phyloP scores from a whole-genome alignment of 805 yeast genomes.

The Teunomyces stri region DNA sequence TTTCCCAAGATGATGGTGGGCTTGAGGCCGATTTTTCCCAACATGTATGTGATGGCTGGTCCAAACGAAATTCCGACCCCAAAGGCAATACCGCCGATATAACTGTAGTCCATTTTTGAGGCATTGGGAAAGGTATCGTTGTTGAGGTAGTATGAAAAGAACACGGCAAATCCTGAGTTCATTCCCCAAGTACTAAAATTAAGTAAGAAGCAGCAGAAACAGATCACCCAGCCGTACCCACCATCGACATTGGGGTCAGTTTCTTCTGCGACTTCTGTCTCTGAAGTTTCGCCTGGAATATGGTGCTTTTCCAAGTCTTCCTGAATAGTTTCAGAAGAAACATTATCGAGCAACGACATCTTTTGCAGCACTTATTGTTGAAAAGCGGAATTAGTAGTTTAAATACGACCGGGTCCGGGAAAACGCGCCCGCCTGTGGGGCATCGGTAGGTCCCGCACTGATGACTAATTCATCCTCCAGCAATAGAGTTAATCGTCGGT shows the following conservation, averaged over 20 bases:
- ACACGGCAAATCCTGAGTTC: constrained; percentile 24
- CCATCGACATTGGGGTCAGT: constrained; percentile 14
- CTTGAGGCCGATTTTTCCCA: constrained; percentile 17
- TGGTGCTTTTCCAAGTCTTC: background rate
- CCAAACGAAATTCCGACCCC: constrained; percentile 20
- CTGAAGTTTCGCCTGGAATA: background rate
- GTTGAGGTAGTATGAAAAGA: constrained; percentile 19
- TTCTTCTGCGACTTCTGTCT: background rate
- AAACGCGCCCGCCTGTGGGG: background rate
- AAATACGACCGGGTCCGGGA: background rate
- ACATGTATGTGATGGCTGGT: constrained; percentile 18
- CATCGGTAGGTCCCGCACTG: background rate
- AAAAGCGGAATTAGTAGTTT: background rate
- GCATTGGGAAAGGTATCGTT: constrained; percentile 18
- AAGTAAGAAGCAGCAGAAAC: constrained; percentile 18
- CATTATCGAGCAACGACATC: background rate
- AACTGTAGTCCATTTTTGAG: constrained; percentile 21
- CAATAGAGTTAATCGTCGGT: background rate
- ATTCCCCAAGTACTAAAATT: constrained; percentile 26
- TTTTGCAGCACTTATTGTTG: background rate
- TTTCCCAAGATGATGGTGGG: constrained; percentile 17
- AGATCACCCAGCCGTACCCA: constrained; percentile 25
- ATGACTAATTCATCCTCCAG: background rate
- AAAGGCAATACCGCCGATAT: constrained; percentile 23
- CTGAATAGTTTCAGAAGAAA: background rate